Evolutionary conservation across 805 yeast genomes (phyloP).

Genomic region (Cyberlindnera samutprakarnensis): DNA sequence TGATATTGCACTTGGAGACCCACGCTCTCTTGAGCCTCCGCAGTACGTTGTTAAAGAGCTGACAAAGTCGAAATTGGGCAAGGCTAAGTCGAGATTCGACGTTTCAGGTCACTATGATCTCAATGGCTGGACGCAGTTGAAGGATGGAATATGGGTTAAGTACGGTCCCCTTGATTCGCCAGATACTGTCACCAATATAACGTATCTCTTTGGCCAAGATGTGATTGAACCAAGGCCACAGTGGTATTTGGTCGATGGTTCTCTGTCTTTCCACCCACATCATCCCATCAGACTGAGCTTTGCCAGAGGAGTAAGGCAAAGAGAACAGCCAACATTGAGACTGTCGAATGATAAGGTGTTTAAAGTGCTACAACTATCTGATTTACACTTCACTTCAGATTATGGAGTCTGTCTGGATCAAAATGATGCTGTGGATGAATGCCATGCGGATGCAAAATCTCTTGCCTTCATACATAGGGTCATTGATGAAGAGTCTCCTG

Average conservation of each 20-base stretch:
- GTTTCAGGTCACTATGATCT: conserved; percentile 11
- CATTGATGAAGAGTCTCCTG: conserved; percentile 49
- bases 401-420: conserved; percentile 45
- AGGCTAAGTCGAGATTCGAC: conserved; percentile 20
- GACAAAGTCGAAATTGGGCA: conserved; percentile 20
- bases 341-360: conserved; percentile 30
- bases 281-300: conserved; percentile 7
- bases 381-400: conserved; percentile 56
- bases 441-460: conserved; percentile 50
- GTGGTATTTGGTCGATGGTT: conserved; percentile 35
- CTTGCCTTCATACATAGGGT: conserved; percentile 42
- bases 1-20: conserved; percentile 37
- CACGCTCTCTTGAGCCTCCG: conserved; percentile 27
- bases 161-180: conserved; percentile 29
- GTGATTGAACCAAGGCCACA: conserved; percentile 52
- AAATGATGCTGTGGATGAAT: conserved; percentile 21
- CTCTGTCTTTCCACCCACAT: not conserved
- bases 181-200: conserved; percentile 37
- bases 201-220: conserved; percentile 45
- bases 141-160: conserved; percentile 52
- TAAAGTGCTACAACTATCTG: conserved; percentile 61
- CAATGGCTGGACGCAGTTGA: conserved; percentile 39
- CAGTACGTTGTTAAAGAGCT: conserved; percentile 30
- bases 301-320: conserved; percentile 1
- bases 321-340: conserved; percentile 15